Percentiles rank a stretch among this genome's conserved stretches.
These are phyloP conservation scores for Pyricularia pennisetigena DNA, from an alignment of 2,329 filamentous ascomycete genomes.

Conservation along the genomic window DNA sequence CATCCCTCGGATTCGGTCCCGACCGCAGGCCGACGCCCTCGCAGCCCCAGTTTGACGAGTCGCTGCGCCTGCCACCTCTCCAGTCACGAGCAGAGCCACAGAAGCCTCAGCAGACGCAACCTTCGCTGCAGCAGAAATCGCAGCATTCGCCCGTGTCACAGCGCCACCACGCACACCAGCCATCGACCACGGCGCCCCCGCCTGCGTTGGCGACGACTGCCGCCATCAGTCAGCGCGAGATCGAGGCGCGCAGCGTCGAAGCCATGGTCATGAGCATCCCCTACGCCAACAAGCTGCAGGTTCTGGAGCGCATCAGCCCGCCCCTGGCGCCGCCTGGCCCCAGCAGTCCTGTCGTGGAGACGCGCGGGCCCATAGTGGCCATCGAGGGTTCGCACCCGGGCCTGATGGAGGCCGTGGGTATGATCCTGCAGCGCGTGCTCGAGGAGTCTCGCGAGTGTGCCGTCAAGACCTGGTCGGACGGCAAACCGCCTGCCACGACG, in stretches of 20 bases:
- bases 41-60: conserved; percentile 33
- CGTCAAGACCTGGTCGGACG: conserved; percentile 35
- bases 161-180: not conserved
- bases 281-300: conserved; percentile 64
- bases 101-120: conserved; percentile 2
- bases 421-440: conserved; percentile 56
- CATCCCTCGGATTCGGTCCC: not conserved
- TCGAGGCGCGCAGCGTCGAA: conserved; percentile 41
- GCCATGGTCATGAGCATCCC: conserved; percentile 68
- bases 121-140: not conserved
- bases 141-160: not conserved
- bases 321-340: conserved; percentile 39
- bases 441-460: conserved; percentile 30
- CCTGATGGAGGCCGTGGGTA: conserved; percentile 47
- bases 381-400: conserved; percentile 61
- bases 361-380: conserved; percentile 71
- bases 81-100: conserved; percentile 25
- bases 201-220: not conserved
- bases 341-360: conserved; percentile 20
- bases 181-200: not conserved
- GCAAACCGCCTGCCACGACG: conserved; percentile 22
- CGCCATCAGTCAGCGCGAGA: conserved; percentile 13
- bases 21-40: not conserved
- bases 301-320: conserved; percentile 67
- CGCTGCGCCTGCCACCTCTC: conserved; percentile 42